Percentiles rank a stretch among this genome's conserved stretches.
Evolutionary conservation across 2,329 filamentous ascomycete species (phyloP).

Genomic region (Botryotinia calthae): DNA sequence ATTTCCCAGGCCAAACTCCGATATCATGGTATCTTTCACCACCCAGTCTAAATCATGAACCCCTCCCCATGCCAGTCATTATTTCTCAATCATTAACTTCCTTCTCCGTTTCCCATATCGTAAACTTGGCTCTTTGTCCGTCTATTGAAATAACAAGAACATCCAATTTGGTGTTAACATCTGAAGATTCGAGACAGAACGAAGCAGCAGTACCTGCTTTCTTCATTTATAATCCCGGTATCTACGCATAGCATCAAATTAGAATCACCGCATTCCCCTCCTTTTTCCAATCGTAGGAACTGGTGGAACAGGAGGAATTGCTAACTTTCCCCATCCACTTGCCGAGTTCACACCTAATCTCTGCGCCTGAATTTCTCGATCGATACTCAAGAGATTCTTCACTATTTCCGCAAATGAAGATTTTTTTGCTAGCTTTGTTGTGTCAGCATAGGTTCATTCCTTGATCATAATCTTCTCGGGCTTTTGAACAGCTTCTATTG

Average conservation of each 20-base stretch:
- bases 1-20: too few species aligned
- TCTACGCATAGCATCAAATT: not conserved
- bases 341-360: not conserved
- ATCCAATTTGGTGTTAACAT: not conserved
- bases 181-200: not conserved
- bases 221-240: not conserved
- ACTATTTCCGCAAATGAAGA: not conserved
- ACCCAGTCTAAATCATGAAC: not conserved
- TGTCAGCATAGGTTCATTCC: not conserved
- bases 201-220: not conserved
- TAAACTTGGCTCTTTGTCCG: not conserved
- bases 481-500: not conserved
- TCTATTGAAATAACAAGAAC: not conserved
- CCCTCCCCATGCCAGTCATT: not conserved
- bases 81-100: not conserved
- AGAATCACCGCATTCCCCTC: not conserved
- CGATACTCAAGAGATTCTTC: slow-evolving; percentile 1
- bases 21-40: too few species aligned
- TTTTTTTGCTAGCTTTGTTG: not conserved
- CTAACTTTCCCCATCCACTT: not conserved
- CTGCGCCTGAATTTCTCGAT: not conserved
- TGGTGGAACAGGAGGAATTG: not conserved
- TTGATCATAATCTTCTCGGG: not conserved
- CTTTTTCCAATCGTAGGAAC: not conserved
- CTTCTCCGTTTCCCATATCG: not conserved